phyloP scores from a whole-genome alignment of 2,329 filamentous ascomycete genomes.

The Sarocladium oryzae region DNA sequence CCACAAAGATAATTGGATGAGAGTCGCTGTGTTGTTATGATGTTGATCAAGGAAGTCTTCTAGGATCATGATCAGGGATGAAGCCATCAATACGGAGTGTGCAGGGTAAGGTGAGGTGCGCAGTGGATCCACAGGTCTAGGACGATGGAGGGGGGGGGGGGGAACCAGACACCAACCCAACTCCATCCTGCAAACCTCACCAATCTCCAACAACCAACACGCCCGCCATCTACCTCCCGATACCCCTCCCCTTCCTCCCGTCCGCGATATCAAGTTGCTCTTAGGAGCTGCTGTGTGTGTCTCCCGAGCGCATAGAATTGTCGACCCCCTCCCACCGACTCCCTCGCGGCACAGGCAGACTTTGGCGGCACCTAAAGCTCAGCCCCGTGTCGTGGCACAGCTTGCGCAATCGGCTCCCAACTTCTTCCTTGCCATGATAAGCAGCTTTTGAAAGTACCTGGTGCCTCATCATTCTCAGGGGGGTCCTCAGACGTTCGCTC shows the following conservation, averaged over 20 bases:
- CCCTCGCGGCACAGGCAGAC: background rate
- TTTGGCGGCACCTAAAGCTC: background rate
- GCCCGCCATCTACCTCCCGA: background rate
- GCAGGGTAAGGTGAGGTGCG: background rate
- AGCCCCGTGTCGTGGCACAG: constrained; percentile 5
- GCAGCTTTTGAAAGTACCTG: background rate
- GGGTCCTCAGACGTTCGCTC: background rate
- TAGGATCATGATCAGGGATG: too few relatives aligned
- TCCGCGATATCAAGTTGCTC: background rate
- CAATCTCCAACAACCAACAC: background rate
- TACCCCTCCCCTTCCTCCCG: background rate
- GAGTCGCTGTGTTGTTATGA: too few relatives aligned
- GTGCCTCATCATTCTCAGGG: background rate
- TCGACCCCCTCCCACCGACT: background rate
- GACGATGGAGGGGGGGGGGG: background rate
- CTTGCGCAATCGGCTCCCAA: constrained; percentile 7
- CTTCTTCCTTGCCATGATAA: constrained; percentile 4
- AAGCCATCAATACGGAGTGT: background rate
- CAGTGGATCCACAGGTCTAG: background rate
- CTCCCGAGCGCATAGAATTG: background rate
- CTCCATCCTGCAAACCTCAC: constrained; percentile 7
- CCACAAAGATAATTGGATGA: too few relatives aligned
- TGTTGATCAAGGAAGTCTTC: too few relatives aligned
- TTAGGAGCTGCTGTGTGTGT: background rate
- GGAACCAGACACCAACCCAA: background rate